phyloP scores from a whole-genome alignment of 176 grass and related monocot genomes.

The Areca catechu region DNA sequence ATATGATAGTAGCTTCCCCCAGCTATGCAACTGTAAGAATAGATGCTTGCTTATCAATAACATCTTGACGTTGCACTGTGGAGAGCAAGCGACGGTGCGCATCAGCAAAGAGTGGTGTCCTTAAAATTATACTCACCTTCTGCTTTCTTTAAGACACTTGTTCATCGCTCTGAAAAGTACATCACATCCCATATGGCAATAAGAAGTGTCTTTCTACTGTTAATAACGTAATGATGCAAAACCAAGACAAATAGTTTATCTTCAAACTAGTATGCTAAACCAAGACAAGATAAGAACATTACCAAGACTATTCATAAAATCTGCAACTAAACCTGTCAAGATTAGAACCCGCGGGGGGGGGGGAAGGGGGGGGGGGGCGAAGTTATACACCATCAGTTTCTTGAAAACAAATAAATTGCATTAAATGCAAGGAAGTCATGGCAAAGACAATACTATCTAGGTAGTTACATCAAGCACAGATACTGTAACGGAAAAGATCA shows the following conservation, averaged over 20 bases:
- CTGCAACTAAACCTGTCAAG: constrained; percentile 90
- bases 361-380: no score
- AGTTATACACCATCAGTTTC: background rate
- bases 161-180: constrained; percentile 63
- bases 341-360: constrained; percentile 80
- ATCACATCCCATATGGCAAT: constrained; percentile 5
- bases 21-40: background rate
- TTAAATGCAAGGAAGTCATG: background rate
- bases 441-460: constrained; percentile 1
- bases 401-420: background rate
- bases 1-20: no score
- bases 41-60: constrained; percentile 65
- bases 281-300: constrained; percentile 14
- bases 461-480: constrained; percentile 6
- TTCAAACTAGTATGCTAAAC: no score
- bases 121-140: constrained; percentile 89
- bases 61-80: constrained; percentile 69
- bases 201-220: background rate
- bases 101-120: constrained; percentile 77
- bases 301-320: constrained; percentile 99
- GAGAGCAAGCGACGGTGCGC: constrained; percentile 72
- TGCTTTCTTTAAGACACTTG: constrained; percentile 52
- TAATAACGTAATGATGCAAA: background rate
- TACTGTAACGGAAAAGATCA: no score
- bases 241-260: no score